These are phyloP conservation scores for Saccharomycopsis guyanensis DNA, from an alignment of 805 yeast species.

Conservation along the genomic window DNA sequence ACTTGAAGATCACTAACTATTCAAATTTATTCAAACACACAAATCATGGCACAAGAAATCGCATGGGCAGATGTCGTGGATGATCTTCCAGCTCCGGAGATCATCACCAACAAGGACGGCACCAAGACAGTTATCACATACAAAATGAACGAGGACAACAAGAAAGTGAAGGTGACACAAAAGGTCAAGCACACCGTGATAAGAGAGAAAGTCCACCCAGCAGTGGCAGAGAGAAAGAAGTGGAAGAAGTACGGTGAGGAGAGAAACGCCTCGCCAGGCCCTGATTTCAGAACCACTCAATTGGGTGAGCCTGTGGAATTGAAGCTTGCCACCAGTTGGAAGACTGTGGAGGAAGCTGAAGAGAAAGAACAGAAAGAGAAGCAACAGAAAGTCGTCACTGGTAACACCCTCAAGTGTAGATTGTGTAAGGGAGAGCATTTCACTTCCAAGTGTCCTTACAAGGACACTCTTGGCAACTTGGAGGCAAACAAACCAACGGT, in stretches of 20 bases:
- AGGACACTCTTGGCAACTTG: slow-evolving; percentile 63
- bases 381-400: slow-evolving; percentile 39
- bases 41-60: background rate
- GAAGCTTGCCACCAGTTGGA: slow-evolving; percentile 70
- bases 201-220: slow-evolving; percentile 74
- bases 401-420: slow-evolving; percentile 64
- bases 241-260: slow-evolving; percentile 90
- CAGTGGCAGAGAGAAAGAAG: slow-evolving; percentile 77
- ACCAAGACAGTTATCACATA: slow-evolving; percentile 81
- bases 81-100: slow-evolving; percentile 65
- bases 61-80: slow-evolving; percentile 73
- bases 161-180: slow-evolving; percentile 83
- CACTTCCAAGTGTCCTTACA: slow-evolving; percentile 93
- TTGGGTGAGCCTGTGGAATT: slow-evolving; percentile 78
- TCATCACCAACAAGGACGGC: slow-evolving; percentile 76
- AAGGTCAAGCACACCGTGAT: slow-evolving; percentile 69
- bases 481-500: slow-evolving; percentile 31
- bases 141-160: slow-evolving; percentile 67
- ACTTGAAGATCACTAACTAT: background rate
- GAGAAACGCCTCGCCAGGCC: slow-evolving; percentile 66
- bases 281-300: slow-evolving; percentile 81
- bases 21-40: background rate
- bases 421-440: slow-evolving; percentile 90
- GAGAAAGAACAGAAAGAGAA: slow-evolving; percentile 45
- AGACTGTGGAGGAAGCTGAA: slow-evolving; percentile 66